Evolutionary conservation across 768 basidiomycete genomes (phyloP), one percentile per base, ranked within the genome.

Genomic region (Mycena maculata): DNA sequence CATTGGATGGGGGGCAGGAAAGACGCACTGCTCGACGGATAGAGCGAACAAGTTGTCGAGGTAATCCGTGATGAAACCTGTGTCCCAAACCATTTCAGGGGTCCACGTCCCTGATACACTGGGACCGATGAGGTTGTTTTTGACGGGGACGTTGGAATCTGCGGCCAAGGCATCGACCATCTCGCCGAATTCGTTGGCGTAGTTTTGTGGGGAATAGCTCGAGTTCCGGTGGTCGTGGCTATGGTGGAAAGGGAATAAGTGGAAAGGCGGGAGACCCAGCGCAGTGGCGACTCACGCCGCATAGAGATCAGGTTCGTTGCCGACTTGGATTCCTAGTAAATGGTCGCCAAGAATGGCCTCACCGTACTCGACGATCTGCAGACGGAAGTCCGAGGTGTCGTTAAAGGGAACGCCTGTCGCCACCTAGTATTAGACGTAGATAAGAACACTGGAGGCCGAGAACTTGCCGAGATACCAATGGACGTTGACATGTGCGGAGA

Each of bases 261-360:
- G n/a, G n/a, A 28, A 18, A 60, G 18, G 22, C 33, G 11, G 9
- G 39, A 52, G 22, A 33, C 20, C 20, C 3, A 22, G 20, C 36
- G 31, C 2, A 20, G 2, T 27, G 22, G 45, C 53, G n/a, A 52
- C 73, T 41, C 73, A 73, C 65, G 68, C 70, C 1, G 83, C 78
- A 68, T 85, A 89, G 52, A 90, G 79, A 76, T 90, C 88, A 15
- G 89, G 89, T 71, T 90, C 89, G 71, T 89, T 89, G 3, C 84
- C 87, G 7, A 85, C 55, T 50, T 68, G 67, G 1, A 68, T 47
- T 5, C 67, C 67, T 0, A 68, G 20, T 11, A 68, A 44, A 30
- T 59, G 31, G 42, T 59, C 61, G 25, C 67, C 67, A 15, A 68
- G 67, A n/a, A 68, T 52, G 28, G 63, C 23, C 20, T 65, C n/a